phyloP scores from a whole-genome alignment of 495 filamentous ascomycete species.

The Pyrenula massariospora region DNA sequence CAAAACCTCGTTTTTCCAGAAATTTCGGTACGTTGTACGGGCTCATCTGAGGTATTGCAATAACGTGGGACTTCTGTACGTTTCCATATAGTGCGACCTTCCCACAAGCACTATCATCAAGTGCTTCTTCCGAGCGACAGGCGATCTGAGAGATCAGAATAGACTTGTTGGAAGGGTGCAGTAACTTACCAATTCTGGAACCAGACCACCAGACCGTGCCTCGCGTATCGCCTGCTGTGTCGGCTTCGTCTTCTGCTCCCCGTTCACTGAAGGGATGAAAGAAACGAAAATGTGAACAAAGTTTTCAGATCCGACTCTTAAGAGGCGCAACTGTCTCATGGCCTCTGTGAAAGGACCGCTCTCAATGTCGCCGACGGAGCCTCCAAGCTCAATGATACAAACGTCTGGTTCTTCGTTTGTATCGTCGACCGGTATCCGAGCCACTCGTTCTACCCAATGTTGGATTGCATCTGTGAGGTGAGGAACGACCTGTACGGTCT shows the following conservation, averaged over 20 bases:
- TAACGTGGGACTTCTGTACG: constrained; percentile 66
- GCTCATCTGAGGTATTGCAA: constrained; percentile 74
- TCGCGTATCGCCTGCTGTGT: constrained; percentile 83
- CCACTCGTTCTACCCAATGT: constrained; percentile 84
- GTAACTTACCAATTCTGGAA: constrained; percentile 60
- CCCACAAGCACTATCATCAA: constrained; percentile 62
- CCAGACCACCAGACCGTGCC: constrained; percentile 67
- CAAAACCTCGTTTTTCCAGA: constrained; percentile 66
- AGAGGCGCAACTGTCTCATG: constrained; percentile 58
- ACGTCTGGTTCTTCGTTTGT: constrained; percentile 73
- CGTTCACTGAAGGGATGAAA: constrained; percentile 56
- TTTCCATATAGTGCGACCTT: constrained; percentile 87
- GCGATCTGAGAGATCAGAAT: constrained; percentile 48
- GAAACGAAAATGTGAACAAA: constrained; percentile 81
- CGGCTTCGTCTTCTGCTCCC: constrained; percentile 97
- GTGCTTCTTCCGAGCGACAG: constrained; percentile 69
- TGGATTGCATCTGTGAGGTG: constrained; percentile 80
- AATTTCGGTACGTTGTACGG: constrained; percentile 90
- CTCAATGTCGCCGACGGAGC: constrained; percentile 86
- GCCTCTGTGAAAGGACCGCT: constrained; percentile 84
- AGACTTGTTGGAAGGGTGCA: neutral
- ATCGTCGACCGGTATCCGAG: constrained; percentile 78
- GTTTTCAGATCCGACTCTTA: constrained; percentile 59
- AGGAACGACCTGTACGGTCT: constrained; percentile 85
- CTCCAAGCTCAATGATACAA: constrained; percentile 77